Evolutionary conservation across 495 filamentous ascomycete genomes (phyloP).

Genomic region (Neurospora sp.): DNA sequence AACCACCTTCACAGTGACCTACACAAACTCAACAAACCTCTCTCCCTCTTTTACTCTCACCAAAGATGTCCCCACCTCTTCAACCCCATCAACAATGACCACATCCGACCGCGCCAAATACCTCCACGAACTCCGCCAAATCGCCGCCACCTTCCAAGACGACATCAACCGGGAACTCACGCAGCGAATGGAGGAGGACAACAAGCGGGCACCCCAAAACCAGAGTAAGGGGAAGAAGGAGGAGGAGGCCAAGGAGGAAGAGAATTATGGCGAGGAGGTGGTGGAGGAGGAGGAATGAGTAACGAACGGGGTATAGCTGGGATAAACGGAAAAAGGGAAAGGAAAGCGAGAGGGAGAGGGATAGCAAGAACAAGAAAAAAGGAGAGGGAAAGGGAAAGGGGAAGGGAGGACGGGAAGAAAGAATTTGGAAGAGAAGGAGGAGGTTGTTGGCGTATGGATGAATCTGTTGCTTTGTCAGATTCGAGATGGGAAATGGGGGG

Average conservation of each 20-base stretch:
- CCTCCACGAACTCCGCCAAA: conserved; percentile 53
- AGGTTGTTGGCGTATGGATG: too few species aligned
- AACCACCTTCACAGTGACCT: conserved; percentile 36
- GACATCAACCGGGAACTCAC: conserved; percentile 79
- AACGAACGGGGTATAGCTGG: too few species aligned
- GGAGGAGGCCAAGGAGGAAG: conserved; percentile 74
- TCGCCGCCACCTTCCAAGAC: conserved; percentile 53
- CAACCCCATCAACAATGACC: conserved; percentile 6
- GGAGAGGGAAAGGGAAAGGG: too few species aligned
- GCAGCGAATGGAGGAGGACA: conserved; percentile 80
- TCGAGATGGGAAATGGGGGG: not conserved
- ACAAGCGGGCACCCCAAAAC: conserved; percentile 28
- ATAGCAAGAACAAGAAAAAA: too few species aligned
- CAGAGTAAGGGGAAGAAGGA: conserved; percentile 35
- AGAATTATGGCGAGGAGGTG: conserved; percentile 77
- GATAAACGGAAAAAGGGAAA: not conserved
- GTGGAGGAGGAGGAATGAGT: conserved; percentile 36
- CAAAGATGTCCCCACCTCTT: conserved; percentile 24
- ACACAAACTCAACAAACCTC: conserved; percentile 45
- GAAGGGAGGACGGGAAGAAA: too few species aligned
- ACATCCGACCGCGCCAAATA: conserved; percentile 45
- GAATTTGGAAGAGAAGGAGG: too few species aligned
- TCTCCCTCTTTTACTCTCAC: conserved; percentile 32
- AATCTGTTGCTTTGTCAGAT: too few species aligned
- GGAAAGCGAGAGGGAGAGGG: too few species aligned